Percentiles rank a stretch among this genome's conserved stretches.
These are phyloP conservation scores for Rubia yunnanensis DNA, from an alignment of 257 asterid species.

Conservation along the genomic window DNA sequence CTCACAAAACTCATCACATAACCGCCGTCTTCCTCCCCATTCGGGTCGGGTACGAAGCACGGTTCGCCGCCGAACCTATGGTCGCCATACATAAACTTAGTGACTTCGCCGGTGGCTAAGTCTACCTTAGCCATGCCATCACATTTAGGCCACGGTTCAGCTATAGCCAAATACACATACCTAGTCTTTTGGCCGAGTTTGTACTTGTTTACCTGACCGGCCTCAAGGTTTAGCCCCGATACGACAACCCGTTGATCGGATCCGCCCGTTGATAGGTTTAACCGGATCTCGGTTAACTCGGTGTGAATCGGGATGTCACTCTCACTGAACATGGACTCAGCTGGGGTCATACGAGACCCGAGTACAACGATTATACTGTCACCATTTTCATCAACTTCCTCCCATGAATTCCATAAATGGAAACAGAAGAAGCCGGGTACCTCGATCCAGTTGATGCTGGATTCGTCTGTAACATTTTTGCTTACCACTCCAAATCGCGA, in stretches of 20 bases:
- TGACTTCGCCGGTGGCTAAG: conserved; percentile 34
- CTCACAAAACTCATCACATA: conserved; percentile 39
- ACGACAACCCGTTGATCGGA: conserved; percentile 32
- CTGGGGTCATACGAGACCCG: conserved; percentile 46
- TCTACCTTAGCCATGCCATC: conserved; percentile 53
- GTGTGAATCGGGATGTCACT: conserved; percentile 6
- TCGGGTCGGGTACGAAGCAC: conserved; percentile 24
- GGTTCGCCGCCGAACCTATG: conserved; percentile 44
- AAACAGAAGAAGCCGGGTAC: conserved; percentile 46
- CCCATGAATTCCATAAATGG: conserved; percentile 68
- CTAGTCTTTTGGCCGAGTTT: conserved; percentile 28
- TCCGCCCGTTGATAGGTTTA: conserved; percentile 25
- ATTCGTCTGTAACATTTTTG: conserved; percentile 24
- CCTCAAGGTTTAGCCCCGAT: conserved; percentile 40
- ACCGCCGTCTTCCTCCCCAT: conserved; percentile 35
- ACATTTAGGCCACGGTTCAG: conserved; percentile 64
- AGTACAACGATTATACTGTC: conserved; percentile 25
- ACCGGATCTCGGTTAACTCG: conserved; percentile 32
- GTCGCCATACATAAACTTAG: conserved; percentile 28
- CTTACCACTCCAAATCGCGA: conserved; percentile 40
- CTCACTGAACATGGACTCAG: conserved; percentile 27
- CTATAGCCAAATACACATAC: conserved; percentile 44
- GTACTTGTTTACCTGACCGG: conserved; percentile 38
- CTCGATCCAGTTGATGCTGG: conserved; percentile 41
- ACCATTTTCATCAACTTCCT: conserved; percentile 26